phyloP scores from a whole-genome alignment of 2,329 filamentous ascomycete species.

The Monosporascus sp. region DNA sequence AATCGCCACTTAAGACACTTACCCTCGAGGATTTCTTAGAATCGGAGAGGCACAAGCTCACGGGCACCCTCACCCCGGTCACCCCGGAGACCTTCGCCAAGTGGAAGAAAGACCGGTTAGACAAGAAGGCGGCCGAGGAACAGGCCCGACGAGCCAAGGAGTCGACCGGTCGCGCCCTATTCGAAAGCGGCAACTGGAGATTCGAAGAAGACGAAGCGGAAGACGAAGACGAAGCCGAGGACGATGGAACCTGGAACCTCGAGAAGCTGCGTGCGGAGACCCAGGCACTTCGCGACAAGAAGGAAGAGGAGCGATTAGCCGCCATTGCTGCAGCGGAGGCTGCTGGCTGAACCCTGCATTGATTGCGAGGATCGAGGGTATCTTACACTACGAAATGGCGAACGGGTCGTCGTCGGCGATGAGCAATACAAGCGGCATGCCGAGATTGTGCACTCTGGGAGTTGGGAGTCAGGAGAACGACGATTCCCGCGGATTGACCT shows the following conservation, averaged over 20 bases:
- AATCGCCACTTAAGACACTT: conserved; percentile 87
- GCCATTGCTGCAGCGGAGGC: conserved; percentile 20
- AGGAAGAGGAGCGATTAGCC: conserved; percentile 67
- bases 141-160: conserved; percentile 89
- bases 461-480: background rate
- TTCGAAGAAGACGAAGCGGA: conserved; percentile 55
- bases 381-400: background rate
- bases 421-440: conserved; percentile 1
- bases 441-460: background rate
- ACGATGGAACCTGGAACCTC: conserved; percentile 65
- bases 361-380: background rate
- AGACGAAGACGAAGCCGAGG: conserved; percentile 54
- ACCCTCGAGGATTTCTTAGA: conserved; percentile 97
- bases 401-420: background rate
- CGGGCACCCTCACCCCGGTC: conserved; percentile 85
- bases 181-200: conserved; percentile 93
- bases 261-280: conserved; percentile 81
- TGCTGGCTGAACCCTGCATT: conserved; percentile 5
- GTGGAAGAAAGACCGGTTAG: conserved; percentile 91
- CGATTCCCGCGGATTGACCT: conserved; percentile 6
- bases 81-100: conserved; percentile 89
- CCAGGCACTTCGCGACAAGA: conserved; percentile 64
- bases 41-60: conserved; percentile 91
- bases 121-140: conserved; percentile 94
- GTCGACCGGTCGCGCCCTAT: conserved; percentile 88